Percentiles rank a stretch among this genome's conserved stretches.
These are phyloP conservation scores for Saccharomycopsis sp. DNA, from an alignment of 805 yeast genomes.

Conservation along the genomic window DNA sequence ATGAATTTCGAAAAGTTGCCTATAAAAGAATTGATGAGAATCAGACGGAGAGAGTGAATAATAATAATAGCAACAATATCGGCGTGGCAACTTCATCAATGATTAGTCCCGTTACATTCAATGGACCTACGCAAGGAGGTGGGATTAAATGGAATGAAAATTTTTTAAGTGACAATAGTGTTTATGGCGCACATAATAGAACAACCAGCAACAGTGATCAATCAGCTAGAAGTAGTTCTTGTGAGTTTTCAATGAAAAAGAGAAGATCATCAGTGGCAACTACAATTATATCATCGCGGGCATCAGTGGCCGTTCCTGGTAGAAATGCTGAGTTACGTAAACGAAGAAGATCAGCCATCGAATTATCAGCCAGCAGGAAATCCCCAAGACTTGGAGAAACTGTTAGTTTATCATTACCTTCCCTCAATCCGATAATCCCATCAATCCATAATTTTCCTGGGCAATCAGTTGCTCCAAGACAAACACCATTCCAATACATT, in stretches of 20 bases:
- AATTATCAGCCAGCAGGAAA: neutral
- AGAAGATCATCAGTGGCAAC: conserved; percentile 17
- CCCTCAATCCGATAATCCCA: conserved; percentile 34
- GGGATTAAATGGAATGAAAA: conserved; percentile 16
- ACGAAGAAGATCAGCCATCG: conserved; percentile 26
- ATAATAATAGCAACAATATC: too few relatives aligned
- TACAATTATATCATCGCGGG: too few relatives aligned
- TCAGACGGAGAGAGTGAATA: neutral
- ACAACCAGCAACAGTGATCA: neutral
- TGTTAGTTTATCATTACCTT: conserved; percentile 30
- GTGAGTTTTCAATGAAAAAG: neutral
- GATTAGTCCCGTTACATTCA: neutral
- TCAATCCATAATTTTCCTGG: conserved; percentile 26
- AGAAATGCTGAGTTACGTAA: conserved; percentile 18
- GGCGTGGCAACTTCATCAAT: neutral
- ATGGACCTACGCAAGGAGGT: neutral
- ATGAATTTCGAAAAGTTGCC: too few relatives aligned
- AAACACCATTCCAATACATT: conserved; percentile 40
- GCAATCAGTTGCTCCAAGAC: conserved; percentile 3
- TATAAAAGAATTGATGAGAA: too few relatives aligned
- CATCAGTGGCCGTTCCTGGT: neutral
- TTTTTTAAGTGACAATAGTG: conserved; percentile 7
- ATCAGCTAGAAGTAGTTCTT: neutral
- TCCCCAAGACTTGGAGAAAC: neutral
- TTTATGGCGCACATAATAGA: neutral